phyloP scores from a whole-genome alignment of 2,329 filamentous ascomycete genomes.

The Fusarium tjaetaba region DNA sequence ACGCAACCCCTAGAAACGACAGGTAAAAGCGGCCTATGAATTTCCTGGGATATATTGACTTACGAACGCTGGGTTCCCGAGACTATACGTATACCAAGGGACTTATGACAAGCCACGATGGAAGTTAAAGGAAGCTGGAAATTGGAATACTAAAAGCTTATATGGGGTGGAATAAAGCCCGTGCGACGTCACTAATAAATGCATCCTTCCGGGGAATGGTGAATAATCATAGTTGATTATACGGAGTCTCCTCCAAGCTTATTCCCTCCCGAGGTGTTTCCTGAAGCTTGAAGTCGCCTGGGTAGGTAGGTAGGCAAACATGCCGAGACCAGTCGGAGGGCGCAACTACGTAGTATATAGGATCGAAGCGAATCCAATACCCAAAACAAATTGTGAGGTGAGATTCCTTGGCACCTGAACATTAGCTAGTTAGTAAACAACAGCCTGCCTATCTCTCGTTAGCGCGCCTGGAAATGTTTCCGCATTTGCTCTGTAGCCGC shows the following conservation, averaged over 20 bases:
- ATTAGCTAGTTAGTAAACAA: neutral
- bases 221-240: neutral
- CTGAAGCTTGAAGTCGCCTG: neutral
- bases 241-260: neutral
- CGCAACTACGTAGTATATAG: neutral
- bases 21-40: neutral
- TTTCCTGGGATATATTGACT: too few relatives aligned
- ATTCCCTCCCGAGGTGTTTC: neutral
- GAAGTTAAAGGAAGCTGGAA: neutral
- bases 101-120: neutral
- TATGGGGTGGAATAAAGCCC: neutral
- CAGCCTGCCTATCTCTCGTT: constrained; percentile 22
- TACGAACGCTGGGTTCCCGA: neutral
- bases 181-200: too few relatives aligned
- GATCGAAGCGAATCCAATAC: constrained; percentile 17
- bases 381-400: neutral
- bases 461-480: neutral
- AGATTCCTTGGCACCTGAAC: constrained; percentile 12
- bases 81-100: neutral
- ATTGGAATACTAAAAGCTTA: neutral
- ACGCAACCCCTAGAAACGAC: neutral
- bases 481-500: neutral
- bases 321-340: neutral
- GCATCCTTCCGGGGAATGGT: neutral
- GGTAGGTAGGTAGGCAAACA: neutral